Evolutionary conservation across 1,139 yeast species (phyloP).

Genomic region (Geotrichum australiense): DNA sequence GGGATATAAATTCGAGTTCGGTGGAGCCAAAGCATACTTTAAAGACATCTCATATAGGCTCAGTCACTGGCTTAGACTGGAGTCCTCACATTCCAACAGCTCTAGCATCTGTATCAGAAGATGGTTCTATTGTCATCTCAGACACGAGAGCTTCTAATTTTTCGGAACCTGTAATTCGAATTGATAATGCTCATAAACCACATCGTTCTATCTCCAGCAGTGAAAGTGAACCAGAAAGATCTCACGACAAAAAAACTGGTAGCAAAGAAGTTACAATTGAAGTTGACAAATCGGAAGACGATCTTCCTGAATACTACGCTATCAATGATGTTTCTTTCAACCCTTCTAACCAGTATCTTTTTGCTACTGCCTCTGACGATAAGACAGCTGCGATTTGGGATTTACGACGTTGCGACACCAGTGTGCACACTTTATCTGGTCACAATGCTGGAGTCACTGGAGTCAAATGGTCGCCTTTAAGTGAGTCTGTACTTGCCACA

Average conservation of each 20-base stretch:
- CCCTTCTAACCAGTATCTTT: constrained; percentile 45
- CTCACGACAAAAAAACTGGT: constrained; percentile 1
- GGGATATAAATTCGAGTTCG: constrained; percentile 45
- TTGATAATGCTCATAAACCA: constrained; percentile 24
- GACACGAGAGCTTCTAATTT: constrained; percentile 47
- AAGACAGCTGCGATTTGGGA: constrained; percentile 66
- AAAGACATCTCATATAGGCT: constrained; percentile 42
- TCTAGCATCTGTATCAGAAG: constrained; percentile 73
- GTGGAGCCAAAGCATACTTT: constrained; percentile 10
- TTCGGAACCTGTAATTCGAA: constrained; percentile 13
- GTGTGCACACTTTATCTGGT: constrained; percentile 22
- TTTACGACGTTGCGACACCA: constrained; percentile 39
- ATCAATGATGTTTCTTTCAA: constrained; percentile 63
- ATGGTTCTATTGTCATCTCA: constrained; percentile 57
- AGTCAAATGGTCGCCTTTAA: constrained; percentile 63
- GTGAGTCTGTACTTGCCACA: constrained; percentile 56
- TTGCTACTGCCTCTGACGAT: constrained; percentile 65
- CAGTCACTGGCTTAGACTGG: constrained; percentile 41
- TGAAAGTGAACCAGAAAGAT: constrained; percentile 38
- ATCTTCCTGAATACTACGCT: constrained; percentile 36
- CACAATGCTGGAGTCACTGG: constrained; percentile 15
- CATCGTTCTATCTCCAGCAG: constrained; percentile 49
- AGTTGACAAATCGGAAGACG: constrained; percentile 37
- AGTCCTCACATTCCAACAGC: constrained; percentile 42
- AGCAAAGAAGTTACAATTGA: background rate